These are phyloP conservation scores for Penicillium psychrofluorescens DNA, from an alignment of 495 filamentous ascomycete genomes.

Conservation along the genomic window DNA sequence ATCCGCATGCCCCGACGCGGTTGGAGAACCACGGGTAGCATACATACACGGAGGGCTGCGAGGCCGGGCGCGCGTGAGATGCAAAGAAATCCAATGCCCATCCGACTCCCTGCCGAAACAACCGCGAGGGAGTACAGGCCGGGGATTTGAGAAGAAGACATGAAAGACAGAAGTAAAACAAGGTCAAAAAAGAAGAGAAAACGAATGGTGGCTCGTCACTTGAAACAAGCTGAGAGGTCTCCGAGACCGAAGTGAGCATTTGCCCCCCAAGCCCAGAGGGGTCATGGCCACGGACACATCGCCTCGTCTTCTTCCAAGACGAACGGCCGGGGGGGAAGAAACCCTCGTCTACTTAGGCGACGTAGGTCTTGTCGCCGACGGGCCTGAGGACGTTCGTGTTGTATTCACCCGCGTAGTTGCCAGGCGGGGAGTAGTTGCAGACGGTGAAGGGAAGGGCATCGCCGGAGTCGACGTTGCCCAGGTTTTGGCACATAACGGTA, in stretches of 20 bases:
- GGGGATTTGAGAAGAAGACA: no score
- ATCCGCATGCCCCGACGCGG: constrained; percentile 9
- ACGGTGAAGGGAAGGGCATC: constrained; percentile 55
- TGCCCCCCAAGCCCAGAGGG: background rate
- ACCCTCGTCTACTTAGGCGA: constrained; percentile 10
- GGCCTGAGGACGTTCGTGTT: constrained; percentile 53
- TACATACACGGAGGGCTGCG: constrained; percentile 15
- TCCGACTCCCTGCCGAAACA: no score
- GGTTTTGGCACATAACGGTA: constrained; percentile 46
- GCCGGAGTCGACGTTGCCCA: constrained; percentile 42
- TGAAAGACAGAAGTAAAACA: no score
- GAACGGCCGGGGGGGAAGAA: background rate
- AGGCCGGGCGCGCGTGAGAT: no score
- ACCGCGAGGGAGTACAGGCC: no score
- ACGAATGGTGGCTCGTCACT: no score
- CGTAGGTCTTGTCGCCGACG: constrained; percentile 25
- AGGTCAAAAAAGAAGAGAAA: no score
- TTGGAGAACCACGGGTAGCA: background rate
- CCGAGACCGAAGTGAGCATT: no score
- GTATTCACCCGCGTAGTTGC: constrained; percentile 63
- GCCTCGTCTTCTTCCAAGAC: no score
- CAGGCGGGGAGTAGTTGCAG: constrained; percentile 79
- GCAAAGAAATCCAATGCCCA: no score
- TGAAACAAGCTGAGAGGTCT: no score
- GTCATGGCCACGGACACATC: background rate